These are phyloP conservation scores for Poteriospumella lacustris DNA, from an alignment of 108 stramenopile genomes.

Conservation along the genomic window DNA sequence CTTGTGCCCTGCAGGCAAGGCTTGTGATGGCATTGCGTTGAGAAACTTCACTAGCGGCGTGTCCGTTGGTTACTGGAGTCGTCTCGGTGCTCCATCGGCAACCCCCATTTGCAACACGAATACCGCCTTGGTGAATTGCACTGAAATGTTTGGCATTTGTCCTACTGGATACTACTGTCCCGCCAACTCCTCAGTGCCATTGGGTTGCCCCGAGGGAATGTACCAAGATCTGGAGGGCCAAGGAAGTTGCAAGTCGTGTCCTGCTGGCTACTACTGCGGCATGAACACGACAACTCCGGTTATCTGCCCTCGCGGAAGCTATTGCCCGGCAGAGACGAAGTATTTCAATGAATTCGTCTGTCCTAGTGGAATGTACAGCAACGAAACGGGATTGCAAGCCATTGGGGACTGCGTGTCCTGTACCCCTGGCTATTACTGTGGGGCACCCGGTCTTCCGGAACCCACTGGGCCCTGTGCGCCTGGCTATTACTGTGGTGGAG, in stretches of 20 bases:
- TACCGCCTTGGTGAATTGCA: conserved; percentile 32
- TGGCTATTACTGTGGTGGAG: no score
- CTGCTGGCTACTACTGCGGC: no score
- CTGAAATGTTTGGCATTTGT: conserved; percentile 38
- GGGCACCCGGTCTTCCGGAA: not conserved
- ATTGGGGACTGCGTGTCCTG: not conserved
- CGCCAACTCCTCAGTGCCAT: conserved; percentile 39
- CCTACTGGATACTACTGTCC: conserved; percentile 52
- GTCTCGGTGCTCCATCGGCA: not conserved
- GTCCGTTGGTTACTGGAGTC: not conserved
- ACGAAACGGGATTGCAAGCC: not conserved
- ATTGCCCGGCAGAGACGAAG: conserved; percentile 35
- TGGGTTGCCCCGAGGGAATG: conserved; percentile 35
- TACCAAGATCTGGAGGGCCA: conserved; percentile 15
- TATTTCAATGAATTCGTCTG: conserved; percentile 31
- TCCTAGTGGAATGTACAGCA: conserved; percentile 43
- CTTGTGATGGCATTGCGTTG: not conserved
- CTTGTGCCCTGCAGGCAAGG: conserved; percentile 33
- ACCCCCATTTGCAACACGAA: conserved; percentile 14
- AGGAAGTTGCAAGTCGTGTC: not conserved
- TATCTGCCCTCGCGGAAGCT: not conserved
- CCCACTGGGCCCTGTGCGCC: no score
- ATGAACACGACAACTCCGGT: no score
- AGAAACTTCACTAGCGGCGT: not conserved
- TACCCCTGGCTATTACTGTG: conserved; percentile 15